Percentiles rank a stretch among this genome's conserved stretches.
These are phyloP conservation scores for Aphanomyces stellatus DNA, from an alignment of 352 stramenopile genomes.

Conservation along the genomic window DNA sequence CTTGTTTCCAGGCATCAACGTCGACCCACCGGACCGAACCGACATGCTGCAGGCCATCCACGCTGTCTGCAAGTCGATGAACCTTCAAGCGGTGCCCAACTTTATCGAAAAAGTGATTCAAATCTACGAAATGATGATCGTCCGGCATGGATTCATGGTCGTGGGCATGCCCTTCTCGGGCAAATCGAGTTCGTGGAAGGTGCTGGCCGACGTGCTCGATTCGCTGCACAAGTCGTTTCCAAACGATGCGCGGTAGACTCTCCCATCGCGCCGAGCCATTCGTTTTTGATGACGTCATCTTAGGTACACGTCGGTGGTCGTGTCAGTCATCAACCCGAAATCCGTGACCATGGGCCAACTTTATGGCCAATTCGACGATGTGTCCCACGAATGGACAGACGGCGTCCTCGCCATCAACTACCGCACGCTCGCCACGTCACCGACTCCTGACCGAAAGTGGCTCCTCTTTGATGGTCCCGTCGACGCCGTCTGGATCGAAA, in stretches of 20 bases:
- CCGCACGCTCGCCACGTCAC: slow-evolving; percentile 65
- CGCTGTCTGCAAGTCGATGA: slow-evolving; percentile 64
- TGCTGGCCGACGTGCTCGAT: slow-evolving; percentile 84
- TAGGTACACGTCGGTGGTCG: slow-evolving; percentile 61
- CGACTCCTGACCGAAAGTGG: slow-evolving; percentile 83
- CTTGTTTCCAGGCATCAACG: slow-evolving; percentile 85
- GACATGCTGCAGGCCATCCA: slow-evolving; percentile 83
- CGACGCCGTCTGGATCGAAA: slow-evolving; percentile 92
- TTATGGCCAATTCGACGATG: slow-evolving; percentile 91
- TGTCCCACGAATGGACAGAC: slow-evolving; percentile 93
- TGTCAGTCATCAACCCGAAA: slow-evolving; percentile 89
- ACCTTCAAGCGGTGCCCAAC: slow-evolving; percentile 79
- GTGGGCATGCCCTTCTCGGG: slow-evolving; percentile 92
- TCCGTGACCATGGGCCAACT: slow-evolving; percentile 90
- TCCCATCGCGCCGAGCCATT: no score
- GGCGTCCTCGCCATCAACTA: slow-evolving; percentile 92
- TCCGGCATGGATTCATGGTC: slow-evolving; percentile 94
- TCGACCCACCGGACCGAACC: slow-evolving; percentile 81
- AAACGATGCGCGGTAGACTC: slow-evolving; percentile 38
- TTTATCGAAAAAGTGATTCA: slow-evolving; percentile 93
- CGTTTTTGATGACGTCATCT: neutral
- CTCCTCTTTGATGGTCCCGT: slow-evolving; percentile 91
- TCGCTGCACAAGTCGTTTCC: slow-evolving; percentile 60
- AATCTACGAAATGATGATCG: slow-evolving; percentile 96
- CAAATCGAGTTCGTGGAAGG: slow-evolving; percentile 87